Evolutionary conservation across 805 yeast species (phyloP).

Genomic region (Isabelozyma rhagii): DNA sequence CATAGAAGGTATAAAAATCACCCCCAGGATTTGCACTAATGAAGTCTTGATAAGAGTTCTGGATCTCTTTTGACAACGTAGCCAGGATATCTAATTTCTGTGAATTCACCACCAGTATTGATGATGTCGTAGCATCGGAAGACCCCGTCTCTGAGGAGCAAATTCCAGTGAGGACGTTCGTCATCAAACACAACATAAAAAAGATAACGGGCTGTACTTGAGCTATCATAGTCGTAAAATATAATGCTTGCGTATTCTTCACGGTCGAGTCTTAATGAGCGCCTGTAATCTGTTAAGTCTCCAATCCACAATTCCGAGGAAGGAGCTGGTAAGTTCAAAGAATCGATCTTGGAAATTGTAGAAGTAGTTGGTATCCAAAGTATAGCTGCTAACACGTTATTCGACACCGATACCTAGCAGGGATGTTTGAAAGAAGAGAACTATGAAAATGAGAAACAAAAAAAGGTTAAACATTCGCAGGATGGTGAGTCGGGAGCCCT

Average conservation of each 20-base stretch:
- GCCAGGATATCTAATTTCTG: neutral
- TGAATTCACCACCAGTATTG: neutral
- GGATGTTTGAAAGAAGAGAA: too few relatives aligned
- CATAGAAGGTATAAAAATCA: neutral
- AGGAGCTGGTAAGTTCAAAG: neutral
- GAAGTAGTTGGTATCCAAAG: too few relatives aligned
- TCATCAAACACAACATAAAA: neutral
- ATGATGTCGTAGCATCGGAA: neutral
- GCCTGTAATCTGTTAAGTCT: neutral
- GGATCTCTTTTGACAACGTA: neutral
- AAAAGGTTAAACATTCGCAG: too few relatives aligned
- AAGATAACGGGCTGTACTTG: neutral
- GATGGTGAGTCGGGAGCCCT: too few relatives aligned
- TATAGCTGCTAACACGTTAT: too few relatives aligned
- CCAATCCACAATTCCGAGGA: neutral
- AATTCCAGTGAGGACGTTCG: neutral
- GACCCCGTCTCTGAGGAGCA: neutral
- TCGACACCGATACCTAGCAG: too few relatives aligned
- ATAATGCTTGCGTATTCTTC: neutral
- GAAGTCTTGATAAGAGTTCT: neutral
- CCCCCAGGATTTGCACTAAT: neutral
- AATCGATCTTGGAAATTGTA: too few relatives aligned
- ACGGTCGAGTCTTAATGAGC: neutral
- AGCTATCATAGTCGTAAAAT: neutral
- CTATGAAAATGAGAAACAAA: too few relatives aligned